phyloP scores from a whole-genome alignment of 2,329 filamentous ascomycete genomes.

The Decorospora gaudefroyi region DNA sequence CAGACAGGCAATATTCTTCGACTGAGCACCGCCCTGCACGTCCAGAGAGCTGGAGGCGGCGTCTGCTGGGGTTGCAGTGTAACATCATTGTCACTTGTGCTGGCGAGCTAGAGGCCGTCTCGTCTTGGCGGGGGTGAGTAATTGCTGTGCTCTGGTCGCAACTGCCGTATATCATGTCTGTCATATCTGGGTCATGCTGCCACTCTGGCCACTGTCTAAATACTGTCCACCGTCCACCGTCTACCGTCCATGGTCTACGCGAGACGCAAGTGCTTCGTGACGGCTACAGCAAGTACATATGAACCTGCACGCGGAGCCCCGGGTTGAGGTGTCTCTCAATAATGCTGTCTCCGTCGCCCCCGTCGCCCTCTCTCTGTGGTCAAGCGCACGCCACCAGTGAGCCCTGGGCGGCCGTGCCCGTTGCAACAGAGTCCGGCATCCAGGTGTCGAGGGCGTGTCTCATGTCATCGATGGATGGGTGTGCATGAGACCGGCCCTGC shows the following conservation, averaged over 20 bases:
- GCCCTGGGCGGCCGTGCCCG: constrained; percentile 26
- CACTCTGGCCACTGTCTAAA: constrained; percentile 1
- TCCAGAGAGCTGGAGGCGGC: constrained; percentile 17
- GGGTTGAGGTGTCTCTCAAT: constrained; percentile 15
- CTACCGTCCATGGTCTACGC: too few species aligned
- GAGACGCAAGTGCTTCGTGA: too few species aligned
- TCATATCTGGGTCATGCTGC: too few species aligned
- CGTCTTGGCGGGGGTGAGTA: background rate
- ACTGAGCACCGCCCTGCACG: constrained; percentile 22
- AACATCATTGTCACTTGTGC: constrained; percentile 8
- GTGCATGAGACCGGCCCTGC: constrained; percentile 32
- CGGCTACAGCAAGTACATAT: too few species aligned
- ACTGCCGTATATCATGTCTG: constrained; percentile 1
- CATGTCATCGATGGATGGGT: constrained; percentile 30
- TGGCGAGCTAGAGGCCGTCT: background rate
- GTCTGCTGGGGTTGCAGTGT: constrained; percentile 21
- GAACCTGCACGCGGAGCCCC: too few species aligned
- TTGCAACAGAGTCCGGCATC: constrained; percentile 28
- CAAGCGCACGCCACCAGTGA: constrained; percentile 28
- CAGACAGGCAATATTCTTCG: constrained; percentile 12
- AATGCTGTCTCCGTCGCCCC: constrained; percentile 4
- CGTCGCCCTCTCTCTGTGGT: constrained; percentile 6
- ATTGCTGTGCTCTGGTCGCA: background rate
- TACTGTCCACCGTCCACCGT: too few species aligned
- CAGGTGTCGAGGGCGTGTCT: constrained; percentile 29